Percentiles rank a stretch among this genome's conserved stretches.
phyloP scores from a whole-genome alignment of 371 early-diverging fungal species.

The Thermomucor indicae-seudaticae region DNA sequence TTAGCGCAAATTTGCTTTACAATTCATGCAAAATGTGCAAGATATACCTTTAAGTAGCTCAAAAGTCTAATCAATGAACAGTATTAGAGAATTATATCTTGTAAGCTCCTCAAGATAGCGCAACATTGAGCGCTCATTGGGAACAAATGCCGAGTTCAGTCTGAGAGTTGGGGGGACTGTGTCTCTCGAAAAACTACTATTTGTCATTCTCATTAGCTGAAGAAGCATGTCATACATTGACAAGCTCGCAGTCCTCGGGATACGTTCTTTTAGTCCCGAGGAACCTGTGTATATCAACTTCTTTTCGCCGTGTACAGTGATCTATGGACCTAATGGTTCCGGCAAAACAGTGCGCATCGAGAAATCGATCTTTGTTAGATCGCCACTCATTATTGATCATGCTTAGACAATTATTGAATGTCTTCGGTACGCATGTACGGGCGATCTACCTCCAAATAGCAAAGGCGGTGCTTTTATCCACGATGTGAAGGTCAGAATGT shows the following conservation, averaged over 20 bases:
- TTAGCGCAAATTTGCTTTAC: no score
- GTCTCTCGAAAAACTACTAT: no score
- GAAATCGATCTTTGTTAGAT: not conserved
- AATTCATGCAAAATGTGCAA: no score
- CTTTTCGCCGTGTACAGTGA: slow-evolving; percentile 94
- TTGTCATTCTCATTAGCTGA: not conserved
- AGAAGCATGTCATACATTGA: slow-evolving; percentile 66
- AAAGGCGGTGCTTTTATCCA: slow-evolving; percentile 94
- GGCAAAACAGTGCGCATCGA: slow-evolving; percentile 85
- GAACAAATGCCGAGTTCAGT: no score
- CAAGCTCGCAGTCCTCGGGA: slow-evolving; percentile 86
- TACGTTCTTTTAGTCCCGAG: slow-evolving; percentile 94
- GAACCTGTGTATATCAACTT: slow-evolving; percentile 82
- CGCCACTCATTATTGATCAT: not conserved
- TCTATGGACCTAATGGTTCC: slow-evolving; percentile 97
- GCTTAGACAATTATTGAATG: slow-evolving; percentile 95
- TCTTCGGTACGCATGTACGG: slow-evolving; percentile 97
- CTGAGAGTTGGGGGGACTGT: no score
- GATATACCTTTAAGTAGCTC: no score
- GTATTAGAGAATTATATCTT: no score
- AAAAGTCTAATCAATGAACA: no score
- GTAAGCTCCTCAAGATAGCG: no score
- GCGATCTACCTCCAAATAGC: slow-evolving; percentile 93
- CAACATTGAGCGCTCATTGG: no score
- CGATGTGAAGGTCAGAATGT: slow-evolving; percentile 83